Evolutionary conservation across 306 rosid genomes (phyloP).

Genomic region (Citrullus colocynthis): DNA sequence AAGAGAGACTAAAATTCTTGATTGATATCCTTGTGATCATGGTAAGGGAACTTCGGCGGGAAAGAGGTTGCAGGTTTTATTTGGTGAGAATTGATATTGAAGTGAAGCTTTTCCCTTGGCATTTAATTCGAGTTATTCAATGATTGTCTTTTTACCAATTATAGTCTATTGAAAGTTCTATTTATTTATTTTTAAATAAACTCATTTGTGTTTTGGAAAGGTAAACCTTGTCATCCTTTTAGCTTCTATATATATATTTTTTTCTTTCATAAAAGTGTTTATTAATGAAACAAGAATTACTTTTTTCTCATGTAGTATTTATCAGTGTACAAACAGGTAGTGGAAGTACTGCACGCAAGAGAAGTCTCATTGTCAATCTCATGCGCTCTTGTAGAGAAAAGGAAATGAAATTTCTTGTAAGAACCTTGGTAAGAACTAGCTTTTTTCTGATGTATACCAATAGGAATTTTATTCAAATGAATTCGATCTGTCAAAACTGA

Average conservation of each 20-base stretch:
- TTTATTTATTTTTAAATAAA: neutral
- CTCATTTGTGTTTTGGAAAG: no score
- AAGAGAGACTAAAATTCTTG: no score
- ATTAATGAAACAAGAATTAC: neutral
- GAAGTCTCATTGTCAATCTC: slow-evolving; percentile 64
- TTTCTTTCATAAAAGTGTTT: neutral
- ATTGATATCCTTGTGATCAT: no score
- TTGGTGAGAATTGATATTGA: no score
- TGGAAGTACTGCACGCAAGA: slow-evolving; percentile 78
- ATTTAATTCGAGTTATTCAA: no score
- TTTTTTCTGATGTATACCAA: no score
- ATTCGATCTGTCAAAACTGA: no score
- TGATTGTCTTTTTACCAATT: neutral
- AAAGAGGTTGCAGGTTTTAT: no score
- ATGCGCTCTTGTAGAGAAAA: slow-evolving; percentile 81
- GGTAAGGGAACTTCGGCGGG: no score
- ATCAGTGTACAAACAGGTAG: slow-evolving; percentile 82
- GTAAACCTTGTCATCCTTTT: neutral
- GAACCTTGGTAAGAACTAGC: slow-evolving; percentile 61
- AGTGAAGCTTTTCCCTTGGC: no score
- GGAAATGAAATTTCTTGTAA: slow-evolving; percentile 87
- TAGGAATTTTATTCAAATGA: no score
- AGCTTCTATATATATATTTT: neutral
- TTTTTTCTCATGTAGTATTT: slow-evolving; percentile 27
- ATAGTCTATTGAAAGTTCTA: neutral